These are phyloP conservation scores for Alternaria triticina DNA, from an alignment of 2,329 filamentous ascomycete species.

Conservation along the genomic window DNA sequence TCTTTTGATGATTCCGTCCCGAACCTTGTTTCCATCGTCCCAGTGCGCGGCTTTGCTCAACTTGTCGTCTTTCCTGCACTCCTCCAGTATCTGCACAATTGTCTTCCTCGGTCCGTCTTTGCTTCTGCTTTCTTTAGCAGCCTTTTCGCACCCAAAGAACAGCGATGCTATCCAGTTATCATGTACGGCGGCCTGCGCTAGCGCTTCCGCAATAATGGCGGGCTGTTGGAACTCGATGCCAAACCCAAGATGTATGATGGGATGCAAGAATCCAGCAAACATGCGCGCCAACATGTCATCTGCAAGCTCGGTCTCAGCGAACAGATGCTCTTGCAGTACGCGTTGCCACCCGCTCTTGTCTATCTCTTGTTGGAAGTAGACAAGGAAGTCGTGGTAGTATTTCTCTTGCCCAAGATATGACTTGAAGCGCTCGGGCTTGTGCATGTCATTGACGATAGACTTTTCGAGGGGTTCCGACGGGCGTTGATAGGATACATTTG, in stretches of 20 bases:
- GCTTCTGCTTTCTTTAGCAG: slow-evolving; percentile 43
- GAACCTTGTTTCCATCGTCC: slow-evolving; percentile 67
- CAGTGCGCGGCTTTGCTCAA: slow-evolving; percentile 61
- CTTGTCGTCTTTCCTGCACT: slow-evolving; percentile 63
- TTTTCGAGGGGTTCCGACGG: slow-evolving; percentile 57
- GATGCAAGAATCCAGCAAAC: slow-evolving; percentile 75
- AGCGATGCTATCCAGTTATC: slow-evolving; percentile 61
- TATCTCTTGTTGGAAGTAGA: slow-evolving; percentile 79
- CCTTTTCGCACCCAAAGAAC: slow-evolving; percentile 61
- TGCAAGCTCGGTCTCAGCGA: slow-evolving; percentile 68
- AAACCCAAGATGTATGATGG: slow-evolving; percentile 84
- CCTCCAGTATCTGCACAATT: slow-evolving; percentile 67
- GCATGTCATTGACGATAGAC: slow-evolving; percentile 61
- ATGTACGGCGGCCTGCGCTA: slow-evolving; percentile 79
- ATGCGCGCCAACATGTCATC: slow-evolving; percentile 73
- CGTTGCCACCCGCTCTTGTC: slow-evolving; percentile 66
- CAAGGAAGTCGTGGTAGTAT: slow-evolving; percentile 76
- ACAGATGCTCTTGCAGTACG: slow-evolving; percentile 71
- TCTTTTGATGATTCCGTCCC: slow-evolving; percentile 70
- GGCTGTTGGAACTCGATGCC: slow-evolving; percentile 84
- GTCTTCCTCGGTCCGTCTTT: slow-evolving; percentile 31
- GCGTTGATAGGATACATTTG: slow-evolving; percentile 72
- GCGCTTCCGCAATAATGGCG: slow-evolving; percentile 77
- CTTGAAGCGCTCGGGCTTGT: slow-evolving; percentile 63
- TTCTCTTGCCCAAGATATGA: slow-evolving; percentile 67